Percentiles rank a stretch among this genome's conserved stretches.
Evolutionary conservation across 164 flowering plant genomes (phyloP).

Genomic region (Buxus sempervirens): DNA sequence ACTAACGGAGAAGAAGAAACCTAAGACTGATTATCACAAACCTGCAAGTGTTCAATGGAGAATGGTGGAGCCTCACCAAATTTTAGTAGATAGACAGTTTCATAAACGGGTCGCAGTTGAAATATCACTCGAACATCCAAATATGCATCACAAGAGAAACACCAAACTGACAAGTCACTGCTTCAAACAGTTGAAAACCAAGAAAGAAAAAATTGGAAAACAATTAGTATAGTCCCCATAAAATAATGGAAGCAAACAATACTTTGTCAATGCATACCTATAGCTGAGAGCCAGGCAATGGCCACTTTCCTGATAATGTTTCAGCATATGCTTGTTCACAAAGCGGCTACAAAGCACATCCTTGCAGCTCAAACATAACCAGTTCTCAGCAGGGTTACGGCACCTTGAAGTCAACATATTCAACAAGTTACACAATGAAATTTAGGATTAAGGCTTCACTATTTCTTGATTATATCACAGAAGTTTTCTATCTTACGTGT

Average conservation of each 20-base stretch:
- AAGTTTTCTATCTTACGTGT: too few species aligned
- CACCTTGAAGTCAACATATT: conserved; percentile 41
- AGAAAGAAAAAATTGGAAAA: not conserved
- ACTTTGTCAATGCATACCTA: conserved; percentile 40
- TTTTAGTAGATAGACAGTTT: conserved; percentile 68
- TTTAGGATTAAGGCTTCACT: not conserved
- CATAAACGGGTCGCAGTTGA: conserved; percentile 57
- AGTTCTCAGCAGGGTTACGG: conserved; percentile 67
- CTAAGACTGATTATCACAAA: conserved; percentile 9
- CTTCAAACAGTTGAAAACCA: not conserved
- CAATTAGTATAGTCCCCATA: not conserved
- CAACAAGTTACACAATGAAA: not conserved
- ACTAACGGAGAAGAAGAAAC: conserved; percentile 19
- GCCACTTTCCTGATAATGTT: conserved; percentile 54
- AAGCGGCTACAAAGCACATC: conserved; percentile 89
- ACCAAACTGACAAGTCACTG: conserved; percentile 98
- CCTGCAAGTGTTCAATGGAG: conserved; percentile 21
- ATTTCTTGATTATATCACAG: not conserved
- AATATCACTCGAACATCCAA: conserved; percentile 71
- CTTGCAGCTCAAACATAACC: conserved; percentile 85
- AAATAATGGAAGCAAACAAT: not conserved
- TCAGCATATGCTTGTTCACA: conserved; percentile 84
- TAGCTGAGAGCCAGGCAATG: conserved; percentile 80
- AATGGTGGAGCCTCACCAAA: conserved; percentile 73
- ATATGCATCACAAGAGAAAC: conserved; percentile 81